Evolutionary conservation across 208 protist species (phyloP).

Genomic region (Leishmania aethiopica): DNA sequence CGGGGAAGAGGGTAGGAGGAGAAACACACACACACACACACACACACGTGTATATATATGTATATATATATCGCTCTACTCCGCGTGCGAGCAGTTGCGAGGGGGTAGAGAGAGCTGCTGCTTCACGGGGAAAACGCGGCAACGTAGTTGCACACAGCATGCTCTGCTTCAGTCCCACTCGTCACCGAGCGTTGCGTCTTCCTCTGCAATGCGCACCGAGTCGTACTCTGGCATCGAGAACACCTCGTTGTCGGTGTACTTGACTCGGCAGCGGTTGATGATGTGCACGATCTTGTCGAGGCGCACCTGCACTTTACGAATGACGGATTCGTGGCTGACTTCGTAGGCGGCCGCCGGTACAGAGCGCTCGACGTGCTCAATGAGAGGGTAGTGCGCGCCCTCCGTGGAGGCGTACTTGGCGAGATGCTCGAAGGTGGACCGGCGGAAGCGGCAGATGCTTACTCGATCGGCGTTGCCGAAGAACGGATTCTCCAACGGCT

Average conservation of each 20-base stretch:
- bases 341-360: slow-evolving; percentile 49
- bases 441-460: slow-evolving; percentile 73
- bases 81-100: neutral
- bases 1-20: neutral
- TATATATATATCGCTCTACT: neutral
- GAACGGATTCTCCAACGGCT: slow-evolving; percentile 66
- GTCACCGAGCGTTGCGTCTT: slow-evolving; percentile 42
- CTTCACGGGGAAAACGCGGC: too few species aligned
- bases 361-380: slow-evolving; percentile 32
- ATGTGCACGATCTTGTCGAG: slow-evolving; percentile 69
- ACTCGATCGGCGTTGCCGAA: slow-evolving; percentile 55
- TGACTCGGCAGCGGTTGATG: slow-evolving; percentile 51
- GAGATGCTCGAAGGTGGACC: slow-evolving; percentile 56
- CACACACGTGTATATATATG: neutral
- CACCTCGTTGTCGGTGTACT: slow-evolving; percentile 44
- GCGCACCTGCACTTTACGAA: slow-evolving; percentile 57
- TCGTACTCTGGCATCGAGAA: slow-evolving; percentile 78
- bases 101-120: neutral
- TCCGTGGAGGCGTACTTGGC: slow-evolving; percentile 18
- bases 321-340: slow-evolving; percentile 47
- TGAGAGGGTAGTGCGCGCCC: slow-evolving; percentile 33
- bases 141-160: too few species aligned
- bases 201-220: slow-evolving; percentile 60
- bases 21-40: neutral
- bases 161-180: slow-evolving; percentile 22